Conservation (phyloP, 495 filamentous ascomycete genomes). For the Neurospora intermedia region DNA sequence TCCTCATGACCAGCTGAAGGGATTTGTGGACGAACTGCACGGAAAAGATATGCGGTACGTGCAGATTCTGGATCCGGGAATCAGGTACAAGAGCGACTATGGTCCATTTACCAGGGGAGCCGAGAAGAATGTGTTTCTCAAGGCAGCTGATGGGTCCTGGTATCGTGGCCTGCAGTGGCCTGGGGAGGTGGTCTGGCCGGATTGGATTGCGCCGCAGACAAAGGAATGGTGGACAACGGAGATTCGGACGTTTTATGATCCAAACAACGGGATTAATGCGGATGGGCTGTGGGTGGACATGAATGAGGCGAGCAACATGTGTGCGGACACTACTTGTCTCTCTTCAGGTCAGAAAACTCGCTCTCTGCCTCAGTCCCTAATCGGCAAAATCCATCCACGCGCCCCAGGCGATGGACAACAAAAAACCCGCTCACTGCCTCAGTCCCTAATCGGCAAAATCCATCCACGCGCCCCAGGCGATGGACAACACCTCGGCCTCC, state of each 20-base stretch:
- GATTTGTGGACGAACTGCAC: conserved; percentile 61
- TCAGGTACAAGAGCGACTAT: conserved; percentile 52
- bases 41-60: conserved; percentile 65
- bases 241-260: conserved; percentile 57
- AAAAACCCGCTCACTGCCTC: not conserved
- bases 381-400: not conserved
- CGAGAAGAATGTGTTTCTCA: conserved; percentile 52
- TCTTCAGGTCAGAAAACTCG: not conserved
- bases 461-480: not conserved
- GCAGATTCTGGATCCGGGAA: conserved; percentile 79
- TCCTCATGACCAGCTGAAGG: conserved; percentile 52
- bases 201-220: conserved; percentile 67
- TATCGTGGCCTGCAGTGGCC: conserved; percentile 80
- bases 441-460: not conserved
- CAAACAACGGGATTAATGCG: conserved; percentile 58
- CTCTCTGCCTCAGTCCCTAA: not conserved
- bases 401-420: conserved; percentile 1
- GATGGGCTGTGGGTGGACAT: conserved; percentile 86
- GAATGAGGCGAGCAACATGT: conserved; percentile 39
- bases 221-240: conserved; percentile 67
- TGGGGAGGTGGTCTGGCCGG: conserved; percentile 68
- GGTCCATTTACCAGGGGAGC: conserved; percentile 51
- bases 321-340: conserved; percentile 8
- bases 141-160: conserved; percentile 49
- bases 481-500: conserved; percentile 37